Base-by-base conservation (phyloP, 352 stramenopile species). In the Elongisporangium senticosum region DNA sequence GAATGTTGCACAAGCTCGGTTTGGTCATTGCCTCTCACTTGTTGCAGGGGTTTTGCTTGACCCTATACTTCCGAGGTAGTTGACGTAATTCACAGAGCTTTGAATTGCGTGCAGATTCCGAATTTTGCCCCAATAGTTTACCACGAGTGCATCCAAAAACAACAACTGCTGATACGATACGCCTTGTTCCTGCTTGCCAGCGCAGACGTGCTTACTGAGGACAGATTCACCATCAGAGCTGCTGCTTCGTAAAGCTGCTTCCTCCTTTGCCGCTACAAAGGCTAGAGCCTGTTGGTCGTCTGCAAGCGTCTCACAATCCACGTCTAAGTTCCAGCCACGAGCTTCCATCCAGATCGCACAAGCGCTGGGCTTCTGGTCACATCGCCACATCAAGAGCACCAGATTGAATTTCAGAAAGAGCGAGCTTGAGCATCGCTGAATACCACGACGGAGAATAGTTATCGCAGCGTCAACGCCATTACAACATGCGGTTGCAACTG, bases 371-470 rank as follows among this genome's bases (percentile, higher is more conserved):
- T 69, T 69, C 14, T 90, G 69, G 2, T 59, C 53, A 14, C 76
- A 68, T 15, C 82, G 68, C 86, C 80, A 93, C 0, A 95, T 67
- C 39, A 95, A 63, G n/a, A 93, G 61, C 26, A 77, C 73, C 15
- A 93, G 62, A 50, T 95, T 95, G 59, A 93, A 93, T 20, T 69
- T 71, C 3, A 90, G 59, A 8, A 67, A 58, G 7, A 88, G 49
- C 10, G 60, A 75, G 0, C 58, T 33, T 5, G 75, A 74, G 62
- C 86, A 90, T 23, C 57, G 53, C 17, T 71, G 61, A 2, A 78
- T 28, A 4, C 72, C 77, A n/a, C 79, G 51, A 0, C 57, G 68
- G 47, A 93, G 70, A 33, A 87, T 63, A 4, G 37, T 55, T 10
- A 92, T 64, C 3, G 65, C 82, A 4, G 51, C n/a, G 14, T 83